A percentile compares a stretch with the other conserved stretches of the same genome.
Evolutionary conservation across 257 asterid genomes (phyloP).

Genomic region (Scutellaria minor): DNA sequence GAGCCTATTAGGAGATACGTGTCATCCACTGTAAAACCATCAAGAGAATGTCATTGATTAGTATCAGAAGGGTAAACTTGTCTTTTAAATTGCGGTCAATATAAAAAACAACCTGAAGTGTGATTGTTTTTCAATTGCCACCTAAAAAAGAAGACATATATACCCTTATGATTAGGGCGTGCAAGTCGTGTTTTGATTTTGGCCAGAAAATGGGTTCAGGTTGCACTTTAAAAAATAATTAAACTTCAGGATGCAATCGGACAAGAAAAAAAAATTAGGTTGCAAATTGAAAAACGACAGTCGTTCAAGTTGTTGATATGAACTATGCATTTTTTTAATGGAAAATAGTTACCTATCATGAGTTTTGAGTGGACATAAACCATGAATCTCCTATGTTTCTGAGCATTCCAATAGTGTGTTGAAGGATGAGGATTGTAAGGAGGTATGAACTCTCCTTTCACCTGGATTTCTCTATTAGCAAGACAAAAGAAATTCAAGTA

Average conservation of each 20-base stretch:
- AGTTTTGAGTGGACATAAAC: conserved; percentile 92
- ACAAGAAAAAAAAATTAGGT: not conserved
- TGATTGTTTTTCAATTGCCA: too few relatives aligned
- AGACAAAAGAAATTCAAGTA: conserved; percentile 91
- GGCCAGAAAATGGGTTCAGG: too few relatives aligned
- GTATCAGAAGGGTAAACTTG: not conserved
- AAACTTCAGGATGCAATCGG: too few relatives aligned
- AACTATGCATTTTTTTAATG: not conserved
- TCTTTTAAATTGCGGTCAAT: too few relatives aligned
- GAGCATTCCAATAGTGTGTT: conserved; percentile 74
- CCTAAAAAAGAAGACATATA: too few relatives aligned
- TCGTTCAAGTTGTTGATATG: too few relatives aligned
- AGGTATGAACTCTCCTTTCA: conserved; percentile 78
- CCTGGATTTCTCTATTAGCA: conserved; percentile 73
- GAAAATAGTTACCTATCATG: conserved; percentile 71
- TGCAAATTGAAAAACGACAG: too few relatives aligned
- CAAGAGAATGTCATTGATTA: not conserved
- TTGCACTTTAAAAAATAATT: too few relatives aligned
- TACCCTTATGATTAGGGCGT: too few relatives aligned
- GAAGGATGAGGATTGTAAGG: conserved; percentile 77
- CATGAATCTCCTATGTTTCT: conserved; percentile 86
- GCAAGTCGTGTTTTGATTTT: too few relatives aligned
- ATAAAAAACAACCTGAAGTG: too few relatives aligned
- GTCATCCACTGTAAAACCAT: conserved; percentile 71
- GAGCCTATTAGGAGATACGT: conserved; percentile 77